phyloP scores from a whole-genome alignment of 257 asterid genomes.

The Anisodus tanguticus region DNA sequence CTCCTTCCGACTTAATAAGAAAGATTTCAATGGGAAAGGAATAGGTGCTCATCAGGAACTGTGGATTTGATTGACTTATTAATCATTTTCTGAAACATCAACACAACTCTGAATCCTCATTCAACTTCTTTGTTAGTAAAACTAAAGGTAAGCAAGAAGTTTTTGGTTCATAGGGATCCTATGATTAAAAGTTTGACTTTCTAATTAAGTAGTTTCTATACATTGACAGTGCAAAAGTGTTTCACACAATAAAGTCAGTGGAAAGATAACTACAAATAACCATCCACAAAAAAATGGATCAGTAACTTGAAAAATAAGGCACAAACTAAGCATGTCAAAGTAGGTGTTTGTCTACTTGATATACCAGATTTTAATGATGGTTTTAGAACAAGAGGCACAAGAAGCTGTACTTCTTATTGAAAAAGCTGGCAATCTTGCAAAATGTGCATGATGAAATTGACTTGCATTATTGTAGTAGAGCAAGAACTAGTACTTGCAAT shows the following conservation, averaged over 20 bases:
- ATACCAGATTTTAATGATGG: neutral
- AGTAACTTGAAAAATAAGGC: neutral
- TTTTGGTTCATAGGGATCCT: neutral
- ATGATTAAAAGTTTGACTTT: neutral
- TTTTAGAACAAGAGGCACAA: conserved; percentile 5
- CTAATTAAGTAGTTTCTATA: neutral
- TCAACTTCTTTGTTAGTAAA: neutral
- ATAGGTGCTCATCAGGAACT: neutral
- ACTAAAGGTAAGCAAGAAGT: neutral
- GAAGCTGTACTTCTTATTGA: conserved; percentile 32
- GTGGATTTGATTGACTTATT: neutral
- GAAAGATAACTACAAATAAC: neutral
- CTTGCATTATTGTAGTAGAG: conserved; percentile 19
- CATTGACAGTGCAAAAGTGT: neutral
- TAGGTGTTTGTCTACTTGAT: neutral
- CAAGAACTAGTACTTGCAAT: conserved; percentile 15
- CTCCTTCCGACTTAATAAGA: neutral
- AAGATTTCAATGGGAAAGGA: neutral
- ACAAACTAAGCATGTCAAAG: neutral
- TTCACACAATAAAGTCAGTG: neutral
- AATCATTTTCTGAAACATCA: neutral
- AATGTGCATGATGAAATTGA: conserved; percentile 33
- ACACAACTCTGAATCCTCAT: neutral
- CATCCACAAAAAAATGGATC: accelerated
- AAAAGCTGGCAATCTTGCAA: conserved; percentile 35